Evolutionary conservation across 2,329 filamentous ascomycete species (phyloP).

Genomic region (Alternaria viburni): DNA sequence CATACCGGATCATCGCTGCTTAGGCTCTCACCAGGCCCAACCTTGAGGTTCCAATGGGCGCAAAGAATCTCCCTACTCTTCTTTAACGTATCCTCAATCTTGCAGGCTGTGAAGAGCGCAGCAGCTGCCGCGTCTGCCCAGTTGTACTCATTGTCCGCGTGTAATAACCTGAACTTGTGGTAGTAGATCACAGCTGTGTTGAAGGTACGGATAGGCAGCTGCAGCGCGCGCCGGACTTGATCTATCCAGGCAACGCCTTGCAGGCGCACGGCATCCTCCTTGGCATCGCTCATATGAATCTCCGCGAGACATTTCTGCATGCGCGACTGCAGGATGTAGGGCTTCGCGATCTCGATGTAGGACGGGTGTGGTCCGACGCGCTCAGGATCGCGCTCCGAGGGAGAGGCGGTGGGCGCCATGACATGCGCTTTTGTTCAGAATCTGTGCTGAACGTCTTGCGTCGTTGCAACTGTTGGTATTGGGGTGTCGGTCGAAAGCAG

Average conservation of each 20-base stretch:
- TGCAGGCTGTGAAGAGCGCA: slow-evolving; percentile 90
- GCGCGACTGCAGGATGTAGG: slow-evolving; percentile 82
- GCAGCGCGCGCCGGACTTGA: slow-evolving; percentile 76
- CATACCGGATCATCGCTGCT: slow-evolving; percentile 82
- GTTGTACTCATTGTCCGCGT: slow-evolving; percentile 85
- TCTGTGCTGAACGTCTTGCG: neutral
- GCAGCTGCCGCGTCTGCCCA: slow-evolving; percentile 85
- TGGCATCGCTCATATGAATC: slow-evolving; percentile 74
- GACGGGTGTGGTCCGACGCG: slow-evolving; percentile 64
- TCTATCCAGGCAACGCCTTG: slow-evolving; percentile 92
- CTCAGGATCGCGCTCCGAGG: slow-evolving; percentile 29
- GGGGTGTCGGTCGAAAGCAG: neutral
- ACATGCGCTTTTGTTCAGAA: neutral
- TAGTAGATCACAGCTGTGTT: slow-evolving; percentile 92
- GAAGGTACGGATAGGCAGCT: slow-evolving; percentile 87
- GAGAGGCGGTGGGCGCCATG: slow-evolving; percentile 43
- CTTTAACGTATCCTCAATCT: slow-evolving; percentile 97
- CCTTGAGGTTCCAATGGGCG: slow-evolving; percentile 85
- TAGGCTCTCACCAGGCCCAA: slow-evolving; percentile 67
- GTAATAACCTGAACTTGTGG: slow-evolving; percentile 87
- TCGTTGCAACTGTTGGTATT: neutral
- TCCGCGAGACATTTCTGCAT: slow-evolving; percentile 75
- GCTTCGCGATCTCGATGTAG: slow-evolving; percentile 69
- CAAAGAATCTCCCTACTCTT: slow-evolving; percentile 94
- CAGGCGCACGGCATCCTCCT: slow-evolving; percentile 80